phyloP scores from a whole-genome alignment of 2,329 filamentous ascomycete genomes.

The Dendrostoma leiphaemia region DNA sequence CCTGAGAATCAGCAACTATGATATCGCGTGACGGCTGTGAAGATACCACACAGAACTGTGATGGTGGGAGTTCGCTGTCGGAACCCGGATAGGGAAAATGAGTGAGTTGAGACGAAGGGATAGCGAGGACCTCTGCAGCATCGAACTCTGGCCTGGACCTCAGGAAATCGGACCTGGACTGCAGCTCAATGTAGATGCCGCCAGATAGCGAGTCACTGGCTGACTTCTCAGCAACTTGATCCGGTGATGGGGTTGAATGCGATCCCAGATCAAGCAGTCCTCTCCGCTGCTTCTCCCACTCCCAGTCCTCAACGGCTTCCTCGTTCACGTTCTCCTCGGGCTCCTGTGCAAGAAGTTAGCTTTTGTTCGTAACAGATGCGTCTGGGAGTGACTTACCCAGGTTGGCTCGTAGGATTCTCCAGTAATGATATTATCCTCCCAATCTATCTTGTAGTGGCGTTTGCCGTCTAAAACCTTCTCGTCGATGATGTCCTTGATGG shows the following conservation, averaged over 20 bases:
- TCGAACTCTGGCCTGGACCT: constrained; percentile 20
- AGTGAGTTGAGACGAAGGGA: constrained; percentile 16
- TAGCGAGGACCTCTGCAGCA: constrained; percentile 19
- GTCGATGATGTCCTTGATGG: constrained; percentile 34
- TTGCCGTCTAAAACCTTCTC: constrained; percentile 31
- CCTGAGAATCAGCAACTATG: constrained; percentile 10
- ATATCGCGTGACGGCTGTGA: constrained; percentile 20
- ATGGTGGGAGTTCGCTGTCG: constrained; percentile 11
- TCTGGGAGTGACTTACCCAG: constrained; percentile 43
- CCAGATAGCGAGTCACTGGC: too few relatives aligned
- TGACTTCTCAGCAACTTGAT: neutral
- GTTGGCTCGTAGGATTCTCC: constrained; percentile 45
- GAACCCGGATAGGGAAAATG: neutral
- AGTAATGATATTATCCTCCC: constrained; percentile 51
- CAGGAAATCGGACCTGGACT: constrained; percentile 17
- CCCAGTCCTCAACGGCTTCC: constrained; percentile 28
- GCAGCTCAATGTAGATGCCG: constrained; percentile 13
- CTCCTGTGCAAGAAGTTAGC: constrained; percentile 20
- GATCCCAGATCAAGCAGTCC: constrained; percentile 1
- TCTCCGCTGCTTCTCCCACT: constrained; percentile 21
- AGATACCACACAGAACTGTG: constrained; percentile 13
- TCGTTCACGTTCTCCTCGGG: constrained; percentile 27
- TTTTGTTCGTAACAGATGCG: neutral
- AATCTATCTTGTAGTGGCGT: constrained; percentile 52
- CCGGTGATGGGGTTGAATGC: neutral